Base-by-base conservation (phyloP, 495 filamentous ascomycete species). In the Rhypophila decipiens region DNA sequence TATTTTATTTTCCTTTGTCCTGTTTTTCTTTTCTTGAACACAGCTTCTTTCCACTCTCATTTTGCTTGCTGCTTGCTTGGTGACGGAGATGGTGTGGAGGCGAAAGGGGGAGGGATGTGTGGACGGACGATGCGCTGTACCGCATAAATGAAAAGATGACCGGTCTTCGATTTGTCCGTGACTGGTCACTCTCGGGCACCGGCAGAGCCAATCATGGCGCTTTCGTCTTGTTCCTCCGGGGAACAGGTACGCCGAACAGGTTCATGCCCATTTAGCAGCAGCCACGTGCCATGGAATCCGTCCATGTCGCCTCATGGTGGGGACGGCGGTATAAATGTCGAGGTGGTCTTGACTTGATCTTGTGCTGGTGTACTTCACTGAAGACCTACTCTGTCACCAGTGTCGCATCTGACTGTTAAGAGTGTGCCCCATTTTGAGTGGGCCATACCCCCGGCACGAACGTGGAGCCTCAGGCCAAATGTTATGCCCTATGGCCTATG, bases 261-360 rank as follows among this genome's bases (percentile, higher is more conserved):
- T 15, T n/a, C 18, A 20, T 35, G 24, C 38, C 60, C 58, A 57
- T 52, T 55, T 46, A 59, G 42, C 49, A 38, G 27, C 39, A 48
- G 60, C 56, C 63, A 64, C 61, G 60, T 62, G 56, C 60, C 22
- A 34, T 18, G 39, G 19, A 36, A 35, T 39, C 17, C 50, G 50
- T 35, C 51, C 38, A 55, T 56, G 52, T 50, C 46, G 50, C 53
- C 33, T 45, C 39, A 18, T 36, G 21, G 57, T 38, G 49, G 43
- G 24, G 43, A 37, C 1, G n/a, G n/a, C n/a, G 41, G 48, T 58
- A 60, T 57, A 56, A 60, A 57, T n/a, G n/a, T n/a, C n/a, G n/a
- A n/a, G n/a, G n/a, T n/a, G n/a, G n/a, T n/a, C n/a, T n/a, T n/a
- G n/a, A n/a, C n/a, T n/a, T n/a, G n/a, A n/a, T n/a, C n/a, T n/a